A percentile compares a stretch with the other conserved stretches of the same genome.
Evolutionary conservation across 2,329 filamentous ascomycete genomes (phyloP).

Genomic region (Podosphaera xanthii): DNA sequence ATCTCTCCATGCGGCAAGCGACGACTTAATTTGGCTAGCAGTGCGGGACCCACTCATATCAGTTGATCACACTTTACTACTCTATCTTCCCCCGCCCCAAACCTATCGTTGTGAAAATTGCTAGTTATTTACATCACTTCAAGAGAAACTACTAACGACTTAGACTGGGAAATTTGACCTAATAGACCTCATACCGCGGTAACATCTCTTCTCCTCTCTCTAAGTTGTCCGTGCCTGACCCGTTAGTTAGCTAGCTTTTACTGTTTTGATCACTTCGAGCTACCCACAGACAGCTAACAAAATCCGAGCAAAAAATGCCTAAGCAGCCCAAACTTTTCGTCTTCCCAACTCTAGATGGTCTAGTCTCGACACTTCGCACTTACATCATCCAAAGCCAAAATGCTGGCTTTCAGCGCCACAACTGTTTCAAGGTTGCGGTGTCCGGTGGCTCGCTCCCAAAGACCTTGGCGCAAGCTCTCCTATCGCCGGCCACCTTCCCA

Average conservation of each 20-base stretch:
- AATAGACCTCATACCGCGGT: no score
- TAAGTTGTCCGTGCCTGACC: background rate
- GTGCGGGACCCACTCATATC: no score
- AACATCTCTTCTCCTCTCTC: background rate
- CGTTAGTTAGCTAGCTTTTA: background rate
- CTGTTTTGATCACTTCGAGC: background rate
- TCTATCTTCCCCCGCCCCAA: no score
- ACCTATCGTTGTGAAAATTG: no score
- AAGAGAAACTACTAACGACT: no score
- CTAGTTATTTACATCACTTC: no score
- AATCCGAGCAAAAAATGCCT: slow-evolving; percentile 9
- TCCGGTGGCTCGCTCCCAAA: slow-evolving; percentile 86
- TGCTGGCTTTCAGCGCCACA: slow-evolving; percentile 56
- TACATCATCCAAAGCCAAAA: slow-evolving; percentile 71
- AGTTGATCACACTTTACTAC: no score
- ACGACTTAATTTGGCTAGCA: no score
- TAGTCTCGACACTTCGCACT: slow-evolving; percentile 55
- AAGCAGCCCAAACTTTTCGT: slow-evolving; percentile 47
- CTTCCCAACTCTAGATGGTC: slow-evolving; percentile 44
- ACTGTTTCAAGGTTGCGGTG: slow-evolving; percentile 71
- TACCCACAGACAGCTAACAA: slow-evolving; percentile 1
- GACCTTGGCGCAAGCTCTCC: slow-evolving; percentile 63
- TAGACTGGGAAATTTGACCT: no score
- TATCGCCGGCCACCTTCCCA: slow-evolving; percentile 26
- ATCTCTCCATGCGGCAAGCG: no score